Evolutionary conservation across 2,329 filamentous ascomycete species (phyloP).

Genomic region (Pseudocercospora cruenta): DNA sequence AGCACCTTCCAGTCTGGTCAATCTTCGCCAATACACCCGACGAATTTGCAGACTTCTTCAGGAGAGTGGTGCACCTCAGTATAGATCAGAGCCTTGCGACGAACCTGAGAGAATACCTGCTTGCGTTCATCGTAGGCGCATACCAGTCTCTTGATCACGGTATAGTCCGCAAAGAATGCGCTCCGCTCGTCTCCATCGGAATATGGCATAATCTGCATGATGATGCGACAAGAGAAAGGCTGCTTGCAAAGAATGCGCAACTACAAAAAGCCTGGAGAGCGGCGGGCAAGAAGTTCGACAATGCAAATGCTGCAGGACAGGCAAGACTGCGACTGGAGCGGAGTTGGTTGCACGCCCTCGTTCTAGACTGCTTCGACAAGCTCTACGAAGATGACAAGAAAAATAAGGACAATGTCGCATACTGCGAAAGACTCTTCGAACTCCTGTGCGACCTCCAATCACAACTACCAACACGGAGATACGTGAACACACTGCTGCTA

Average conservation of each 20-base stretch:
- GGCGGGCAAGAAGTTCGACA: conserved; percentile 81
- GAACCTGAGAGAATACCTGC: conserved; percentile 70
- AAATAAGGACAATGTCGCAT: conserved; percentile 64
- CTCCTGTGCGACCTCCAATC: conserved; percentile 88
- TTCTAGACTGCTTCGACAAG: conserved; percentile 78
- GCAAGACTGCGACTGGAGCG: conserved; percentile 85
- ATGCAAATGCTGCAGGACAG: conserved; percentile 78
- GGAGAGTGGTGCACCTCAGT: conserved; percentile 83
- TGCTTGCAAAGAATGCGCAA: conserved; percentile 72
- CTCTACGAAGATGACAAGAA: conserved; percentile 60
- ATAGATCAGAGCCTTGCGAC: conserved; percentile 57
- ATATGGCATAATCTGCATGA: conserved; percentile 93
- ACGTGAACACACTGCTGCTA: conserved; percentile 84
- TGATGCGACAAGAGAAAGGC: conserved; percentile 71
- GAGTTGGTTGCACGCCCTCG: conserved; percentile 86
- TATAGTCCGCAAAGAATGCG: conserved; percentile 93
- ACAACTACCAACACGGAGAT: conserved; percentile 89
- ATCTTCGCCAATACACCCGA: conserved; percentile 75
- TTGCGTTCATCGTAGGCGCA: conserved; percentile 85
- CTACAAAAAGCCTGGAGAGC: conserved; percentile 90
- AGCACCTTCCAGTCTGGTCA: conserved; percentile 85
- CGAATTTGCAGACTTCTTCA: conserved; percentile 88
- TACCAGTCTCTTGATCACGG: conserved; percentile 92
- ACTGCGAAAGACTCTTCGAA: conserved; percentile 92
- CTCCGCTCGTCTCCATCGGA: conserved; percentile 88